Evolutionary conservation across 352 stramenopile species (phyloP), one percentile per base, ranked within the genome.

Genomic region (Pythium insidiosum): DNA sequence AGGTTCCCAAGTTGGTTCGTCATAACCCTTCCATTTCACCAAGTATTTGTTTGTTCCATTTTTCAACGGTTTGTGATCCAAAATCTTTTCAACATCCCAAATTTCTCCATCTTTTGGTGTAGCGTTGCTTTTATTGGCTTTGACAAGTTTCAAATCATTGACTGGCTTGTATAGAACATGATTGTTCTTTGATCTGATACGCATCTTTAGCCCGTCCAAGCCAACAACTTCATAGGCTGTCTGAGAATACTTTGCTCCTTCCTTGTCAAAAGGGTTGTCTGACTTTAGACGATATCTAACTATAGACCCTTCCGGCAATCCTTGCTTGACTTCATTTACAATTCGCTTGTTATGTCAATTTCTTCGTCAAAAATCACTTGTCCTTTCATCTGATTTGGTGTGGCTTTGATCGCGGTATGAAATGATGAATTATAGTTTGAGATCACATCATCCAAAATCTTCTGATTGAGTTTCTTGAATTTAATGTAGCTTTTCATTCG

Each of bases 381-480:
- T 33, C 43, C 43, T 20, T 50, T 24, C 29, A 43, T 48, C 13
- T 38, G 15, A 28, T 47, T 55, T 37, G 47, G 47, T 28, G 31
- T 48, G 25, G 5, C 31, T n/a, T 55, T 36, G 15, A 55, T 47
- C 13, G 47, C 16, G 10, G 19, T 38, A 43, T 55, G 28, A 9
- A 13, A 9, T 15, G 28, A 13, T n/a, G 15, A 60, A 38, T 74
- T 68, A 38, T 71, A 71, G 31, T 68, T 71, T 19, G 36, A 10
- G 13, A 69, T 66, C n/a, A 61, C 22, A 42, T 63, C 42, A 18
- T 20, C 45, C 6, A 68, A 42, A 25, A 69, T 22, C 38, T 42
- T 57, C 21, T 56, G 46, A 20, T 48, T 64, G 9, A 67, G 20
- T 2, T n/a, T n/a, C n/a, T n/a, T n/a, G n/a, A n/a, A n/a, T n/a